Percentiles rank a stretch among this genome's conserved stretches.
phyloP scores from a whole-genome alignment of 352 stramenopile species.

The Stramenopiles sp. region DNA sequence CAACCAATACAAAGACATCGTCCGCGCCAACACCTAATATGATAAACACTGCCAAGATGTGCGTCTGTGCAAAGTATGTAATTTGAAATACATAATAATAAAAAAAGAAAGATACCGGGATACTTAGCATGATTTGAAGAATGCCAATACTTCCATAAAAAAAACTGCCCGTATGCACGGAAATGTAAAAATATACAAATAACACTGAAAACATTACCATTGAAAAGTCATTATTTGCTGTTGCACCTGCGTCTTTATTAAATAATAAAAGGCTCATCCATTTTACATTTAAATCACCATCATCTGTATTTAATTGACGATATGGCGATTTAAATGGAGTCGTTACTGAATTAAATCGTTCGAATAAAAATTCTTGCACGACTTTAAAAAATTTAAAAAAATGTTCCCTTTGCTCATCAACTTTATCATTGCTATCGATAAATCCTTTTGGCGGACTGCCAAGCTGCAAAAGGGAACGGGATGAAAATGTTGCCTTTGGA shows the following conservation, averaged over 20 bases:
- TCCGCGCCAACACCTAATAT: slow-evolving; percentile 32
- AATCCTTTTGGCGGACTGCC: neutral
- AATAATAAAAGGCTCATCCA: neutral
- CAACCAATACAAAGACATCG: slow-evolving; percentile 35
- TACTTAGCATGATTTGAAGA: slow-evolving; percentile 29
- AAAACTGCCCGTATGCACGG: slow-evolving; percentile 23
- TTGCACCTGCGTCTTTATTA: neutral
- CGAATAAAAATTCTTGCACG: neutral
- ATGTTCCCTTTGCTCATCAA: neutral
- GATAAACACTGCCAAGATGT: slow-evolving; percentile 31
- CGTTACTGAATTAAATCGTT: neutral
- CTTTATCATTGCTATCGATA: neutral
- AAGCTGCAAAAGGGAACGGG: neutral
- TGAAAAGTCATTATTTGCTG: slow-evolving; percentile 7
- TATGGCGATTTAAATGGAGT: neutral
- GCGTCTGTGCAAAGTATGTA: slow-evolving; percentile 30
- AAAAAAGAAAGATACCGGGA: slow-evolving; percentile 31
- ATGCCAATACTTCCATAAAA: slow-evolving; percentile 29
- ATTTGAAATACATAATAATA: slow-evolving; percentile 31
- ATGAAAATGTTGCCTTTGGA: neutral
- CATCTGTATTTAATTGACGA: neutral
- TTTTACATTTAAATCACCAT: neutral
- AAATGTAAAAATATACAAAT: slow-evolving; percentile 29
- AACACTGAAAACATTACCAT: slow-evolving; percentile 18
- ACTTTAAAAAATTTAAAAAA: neutral